phyloP scores from a whole-genome alignment of 2,329 filamentous ascomycete genomes.

The Pseudogymnoascus sp. region DNA sequence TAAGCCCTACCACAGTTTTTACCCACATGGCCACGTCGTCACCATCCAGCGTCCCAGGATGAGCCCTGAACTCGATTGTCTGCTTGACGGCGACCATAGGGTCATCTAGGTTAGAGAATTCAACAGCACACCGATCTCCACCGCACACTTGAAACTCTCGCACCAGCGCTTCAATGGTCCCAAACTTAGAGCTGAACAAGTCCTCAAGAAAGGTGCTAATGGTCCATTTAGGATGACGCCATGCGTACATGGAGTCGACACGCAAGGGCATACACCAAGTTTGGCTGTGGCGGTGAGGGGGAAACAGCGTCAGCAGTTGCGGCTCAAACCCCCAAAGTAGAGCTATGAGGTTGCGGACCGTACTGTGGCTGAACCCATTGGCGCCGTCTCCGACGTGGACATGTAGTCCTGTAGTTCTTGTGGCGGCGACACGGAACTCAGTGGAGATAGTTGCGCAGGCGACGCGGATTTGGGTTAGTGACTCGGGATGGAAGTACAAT shows the following conservation, averaged over 20 bases:
- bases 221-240: background rate
- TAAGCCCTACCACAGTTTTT: conserved; percentile 13
- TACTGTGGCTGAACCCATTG: conserved; percentile 18
- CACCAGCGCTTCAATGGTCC: background rate
- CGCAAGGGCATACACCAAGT: conserved; percentile 4
- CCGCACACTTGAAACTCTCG: background rate
- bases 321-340: conserved; percentile 23
- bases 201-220: background rate
- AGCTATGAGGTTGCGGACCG: conserved; percentile 24
- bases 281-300: conserved; percentile 7
- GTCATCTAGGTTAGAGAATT: background rate
- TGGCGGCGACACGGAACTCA: conserved; percentile 18
- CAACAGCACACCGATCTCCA: background rate
- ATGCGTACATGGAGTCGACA: background rate
- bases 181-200: background rate
- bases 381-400: conserved; percentile 26
- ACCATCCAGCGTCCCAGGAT: conserved; percentile 18
- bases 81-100: background rate
- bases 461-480: conserved; percentile 11
- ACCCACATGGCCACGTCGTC: conserved; percentile 17
- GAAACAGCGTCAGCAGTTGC: conserved; percentile 22
- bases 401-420: conserved; percentile 22
- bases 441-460: conserved; percentile 12
- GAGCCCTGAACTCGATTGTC: conserved; percentile 24
- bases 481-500: conserved; percentile 9